A percentile compares a stretch with the other conserved stretches of the same genome.
Conservation (phyloP, 164 flowering plant species). For the Taxillus chinensis region DNA sequence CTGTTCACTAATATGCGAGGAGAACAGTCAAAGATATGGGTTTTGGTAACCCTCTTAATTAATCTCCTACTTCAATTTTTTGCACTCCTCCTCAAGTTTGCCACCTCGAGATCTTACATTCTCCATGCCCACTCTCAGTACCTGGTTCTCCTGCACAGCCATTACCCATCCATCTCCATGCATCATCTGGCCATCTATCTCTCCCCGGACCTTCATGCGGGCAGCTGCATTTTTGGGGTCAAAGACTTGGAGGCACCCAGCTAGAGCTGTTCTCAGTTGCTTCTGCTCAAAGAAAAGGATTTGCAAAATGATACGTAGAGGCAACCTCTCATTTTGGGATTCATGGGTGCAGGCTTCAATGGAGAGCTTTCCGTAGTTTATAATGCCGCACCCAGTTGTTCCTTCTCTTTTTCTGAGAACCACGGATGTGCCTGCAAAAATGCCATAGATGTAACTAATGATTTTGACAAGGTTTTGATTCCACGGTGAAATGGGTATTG, state of each 20-base stretch:
- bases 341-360: constrained; percentile 96
- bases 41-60: constrained; percentile 55
- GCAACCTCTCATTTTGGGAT: constrained; percentile 76
- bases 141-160: constrained; percentile 75
- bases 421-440: constrained; percentile 82
- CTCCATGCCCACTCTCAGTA: constrained; percentile 66
- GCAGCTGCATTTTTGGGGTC: constrained; percentile 42
- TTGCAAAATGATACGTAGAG: constrained; percentile 76
- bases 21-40: constrained; percentile 49
- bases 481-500: not conserved
- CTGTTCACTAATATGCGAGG: constrained; percentile 43
- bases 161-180: constrained; percentile 83
- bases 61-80: constrained; percentile 59
- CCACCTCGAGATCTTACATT: constrained; percentile 70
- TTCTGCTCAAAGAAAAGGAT: constrained; percentile 90
- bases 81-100: constrained; percentile 82
- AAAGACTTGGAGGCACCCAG: constrained; percentile 39
- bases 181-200: constrained; percentile 35
- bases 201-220: constrained; percentile 16
- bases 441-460: not conserved
- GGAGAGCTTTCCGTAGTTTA: constrained; percentile 79
- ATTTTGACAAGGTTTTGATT: not conserved
- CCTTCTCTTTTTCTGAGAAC: constrained; percentile 70
- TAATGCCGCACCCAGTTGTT: constrained; percentile 63
- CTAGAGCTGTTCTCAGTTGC: constrained; percentile 68